Percentiles rank a stretch among this genome's conserved stretches.
These are phyloP conservation scores for Umbilicus rupestris DNA, from an alignment of 164 flowering plant species.

Conservation along the genomic window DNA sequence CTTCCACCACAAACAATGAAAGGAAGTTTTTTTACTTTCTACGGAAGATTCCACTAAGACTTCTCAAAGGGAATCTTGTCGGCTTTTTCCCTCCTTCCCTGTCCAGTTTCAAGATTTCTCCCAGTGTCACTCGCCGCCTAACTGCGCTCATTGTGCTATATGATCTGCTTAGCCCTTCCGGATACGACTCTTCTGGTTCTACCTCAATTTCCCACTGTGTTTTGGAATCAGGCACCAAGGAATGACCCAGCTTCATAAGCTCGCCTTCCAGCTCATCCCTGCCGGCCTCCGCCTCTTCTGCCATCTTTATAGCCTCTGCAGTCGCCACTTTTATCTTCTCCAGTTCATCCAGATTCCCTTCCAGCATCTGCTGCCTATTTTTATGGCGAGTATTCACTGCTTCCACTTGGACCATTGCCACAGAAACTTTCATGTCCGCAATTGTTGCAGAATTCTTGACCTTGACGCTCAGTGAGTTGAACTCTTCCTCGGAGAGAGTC, in stretches of 20 bases:
- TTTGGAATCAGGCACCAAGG: background rate
- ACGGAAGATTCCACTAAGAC: constrained; percentile 56
- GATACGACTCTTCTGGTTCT: constrained; percentile 67
- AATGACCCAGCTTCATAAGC: constrained; percentile 53
- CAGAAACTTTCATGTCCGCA: constrained; percentile 86
- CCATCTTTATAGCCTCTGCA: constrained; percentile 58
- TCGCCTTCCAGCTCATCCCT: constrained; percentile 53
- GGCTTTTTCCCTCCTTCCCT: constrained; percentile 31
- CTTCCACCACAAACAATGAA: no score
- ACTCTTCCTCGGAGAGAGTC: constrained; percentile 66
- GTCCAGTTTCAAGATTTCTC: constrained; percentile 39
- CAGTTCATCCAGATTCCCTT: constrained; percentile 58
- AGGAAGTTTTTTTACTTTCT: constrained; percentile 20
- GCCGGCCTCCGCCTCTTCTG: constrained; percentile 86
- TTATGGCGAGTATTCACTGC: constrained; percentile 81
- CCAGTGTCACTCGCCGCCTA: constrained; percentile 23
- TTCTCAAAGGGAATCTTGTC: constrained; percentile 50
- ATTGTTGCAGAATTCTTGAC: constrained; percentile 62
- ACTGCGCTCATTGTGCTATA: constrained; percentile 24
- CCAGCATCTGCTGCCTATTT: constrained; percentile 61
- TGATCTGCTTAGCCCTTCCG: constrained; percentile 36
- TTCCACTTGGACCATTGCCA: constrained; percentile 85
- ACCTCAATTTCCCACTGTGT: constrained; percentile 65
- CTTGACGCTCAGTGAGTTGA: constrained; percentile 57
- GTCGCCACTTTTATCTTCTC: constrained; percentile 61